These are phyloP conservation scores for Thozetella sp. DNA, from an alignment of 495 filamentous ascomycete genomes.

Conservation along the genomic window DNA sequence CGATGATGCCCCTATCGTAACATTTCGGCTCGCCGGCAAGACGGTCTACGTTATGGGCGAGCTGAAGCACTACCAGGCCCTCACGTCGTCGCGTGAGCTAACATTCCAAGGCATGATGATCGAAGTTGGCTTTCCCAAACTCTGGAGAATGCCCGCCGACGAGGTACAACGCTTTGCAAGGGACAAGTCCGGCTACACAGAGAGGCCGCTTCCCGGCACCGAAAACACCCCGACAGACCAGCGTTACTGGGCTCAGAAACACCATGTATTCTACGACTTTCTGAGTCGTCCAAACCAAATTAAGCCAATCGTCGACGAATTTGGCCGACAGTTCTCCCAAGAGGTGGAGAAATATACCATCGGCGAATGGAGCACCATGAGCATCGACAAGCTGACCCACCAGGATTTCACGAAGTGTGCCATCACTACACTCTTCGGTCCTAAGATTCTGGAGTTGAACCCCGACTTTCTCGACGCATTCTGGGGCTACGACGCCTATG, in stretches of 20 bases:
- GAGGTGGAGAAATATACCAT: neutral
- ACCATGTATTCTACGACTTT: neutral
- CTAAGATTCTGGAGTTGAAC: conserved; percentile 7
- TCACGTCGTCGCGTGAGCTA: no score
- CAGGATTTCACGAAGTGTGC: neutral
- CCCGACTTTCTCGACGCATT: conserved; percentile 14
- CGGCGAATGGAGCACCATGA: neutral
- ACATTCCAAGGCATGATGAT: no score
- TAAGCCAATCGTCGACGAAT: neutral
- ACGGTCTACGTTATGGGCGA: no score
- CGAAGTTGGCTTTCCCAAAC: neutral
- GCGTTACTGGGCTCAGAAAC: neutral
- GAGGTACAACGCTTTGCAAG: neutral
- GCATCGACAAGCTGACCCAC: neutral
- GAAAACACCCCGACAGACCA: neutral
- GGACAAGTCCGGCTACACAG: neutral
- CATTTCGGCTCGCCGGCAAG: no score
- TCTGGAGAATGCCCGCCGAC: neutral
- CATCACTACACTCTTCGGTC: conserved; percentile 6
- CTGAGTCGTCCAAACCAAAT: neutral
- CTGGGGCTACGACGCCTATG: conserved; percentile 14
- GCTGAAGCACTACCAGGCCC: no score
- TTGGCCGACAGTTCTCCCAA: neutral
- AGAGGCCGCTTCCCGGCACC: neutral
- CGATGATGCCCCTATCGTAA: no score